Conservation (phyloP, 208 protist species). For the Eutreptiella sp. region DNA sequence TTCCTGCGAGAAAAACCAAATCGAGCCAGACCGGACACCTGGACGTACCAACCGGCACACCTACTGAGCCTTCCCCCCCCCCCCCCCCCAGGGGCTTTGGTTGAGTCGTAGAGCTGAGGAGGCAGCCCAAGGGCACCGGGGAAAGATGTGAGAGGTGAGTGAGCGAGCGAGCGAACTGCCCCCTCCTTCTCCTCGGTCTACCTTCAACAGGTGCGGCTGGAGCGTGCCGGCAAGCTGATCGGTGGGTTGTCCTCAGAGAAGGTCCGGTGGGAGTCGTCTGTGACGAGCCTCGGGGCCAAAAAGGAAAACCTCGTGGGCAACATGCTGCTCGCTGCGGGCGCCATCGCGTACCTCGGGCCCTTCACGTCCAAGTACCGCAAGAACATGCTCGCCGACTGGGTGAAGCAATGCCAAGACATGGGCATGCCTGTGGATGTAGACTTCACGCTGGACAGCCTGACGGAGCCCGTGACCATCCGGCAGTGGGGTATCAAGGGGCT, state of each 20-base stretch:
- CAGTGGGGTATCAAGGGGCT: conserved; percentile 87
- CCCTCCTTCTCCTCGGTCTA: too few species aligned
- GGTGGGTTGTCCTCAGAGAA: conserved; percentile 72
- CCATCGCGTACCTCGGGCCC: conserved; percentile 80
- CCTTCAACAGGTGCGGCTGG: conserved; percentile 63
- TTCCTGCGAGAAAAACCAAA: conserved; percentile 39
- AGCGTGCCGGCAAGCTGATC: conserved; percentile 80
- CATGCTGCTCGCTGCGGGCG: conserved; percentile 73
- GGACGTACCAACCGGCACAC: conserved; percentile 43
- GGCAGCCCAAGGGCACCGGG: conserved; percentile 44
- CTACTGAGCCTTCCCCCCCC: too few species aligned
- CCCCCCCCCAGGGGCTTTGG: too few species aligned
- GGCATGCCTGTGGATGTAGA: conserved; percentile 51
- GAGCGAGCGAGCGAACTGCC: conserved; percentile 50
- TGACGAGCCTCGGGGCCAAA: conserved; percentile 56
- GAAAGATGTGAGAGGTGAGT: conserved; percentile 54
- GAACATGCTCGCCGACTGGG: conserved; percentile 61
- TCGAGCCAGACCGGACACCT: conserved; percentile 40
- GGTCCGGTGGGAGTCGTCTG: conserved; percentile 57
- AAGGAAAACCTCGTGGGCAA: conserved; percentile 54
- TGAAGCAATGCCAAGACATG: conserved; percentile 52
- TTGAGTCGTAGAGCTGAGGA: conserved; percentile 51
- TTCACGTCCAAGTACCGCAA: conserved; percentile 75
- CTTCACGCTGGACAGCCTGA: conserved; percentile 76
- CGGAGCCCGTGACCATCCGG: conserved; percentile 78